A percentile compares a stretch with the other conserved stretches of the same genome.
Evolutionary conservation across 2,329 filamentous ascomycete genomes (phyloP).

Genomic region (Fusarium neocosmosporiellum): DNA sequence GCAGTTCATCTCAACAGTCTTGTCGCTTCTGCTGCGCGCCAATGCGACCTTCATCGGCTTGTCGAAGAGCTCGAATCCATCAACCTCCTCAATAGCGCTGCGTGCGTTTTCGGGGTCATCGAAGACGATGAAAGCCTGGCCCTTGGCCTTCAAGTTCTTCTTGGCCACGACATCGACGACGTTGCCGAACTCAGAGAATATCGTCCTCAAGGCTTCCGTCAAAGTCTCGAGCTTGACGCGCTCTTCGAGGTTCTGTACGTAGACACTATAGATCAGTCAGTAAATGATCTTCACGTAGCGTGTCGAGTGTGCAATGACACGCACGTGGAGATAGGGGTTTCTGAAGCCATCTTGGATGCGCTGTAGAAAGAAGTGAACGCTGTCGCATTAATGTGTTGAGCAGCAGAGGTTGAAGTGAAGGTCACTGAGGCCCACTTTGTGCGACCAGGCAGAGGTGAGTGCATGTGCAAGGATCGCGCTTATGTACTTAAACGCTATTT

Average conservation of each 20-base stretch:
- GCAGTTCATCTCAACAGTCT: constrained; percentile 80
- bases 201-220: constrained; percentile 75
- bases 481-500: not conserved
- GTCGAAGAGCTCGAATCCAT: constrained; percentile 92
- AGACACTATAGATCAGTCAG: constrained; percentile 65
- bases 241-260: constrained; percentile 90
- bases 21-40: constrained; percentile 87
- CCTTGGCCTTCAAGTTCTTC: constrained; percentile 90
- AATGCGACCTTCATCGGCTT: constrained; percentile 89
- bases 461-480: not conserved
- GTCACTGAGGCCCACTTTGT: not conserved
- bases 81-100: constrained; percentile 86
- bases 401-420: not conserved
- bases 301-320: constrained; percentile 79
- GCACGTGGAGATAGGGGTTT: constrained; percentile 71
- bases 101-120: constrained; percentile 82
- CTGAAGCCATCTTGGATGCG: constrained; percentile 50
- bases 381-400: not conserved
- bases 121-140: constrained; percentile 95
- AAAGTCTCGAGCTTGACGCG: constrained; percentile 84
- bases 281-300: constrained; percentile 51
- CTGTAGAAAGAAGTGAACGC: not conserved
- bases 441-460: not conserved
- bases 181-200: constrained; percentile 91
- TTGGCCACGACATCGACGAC: constrained; percentile 89